Conservation (phyloP, 164 flowering plant species). For the Tetrastigma voinierianum region DNA sequence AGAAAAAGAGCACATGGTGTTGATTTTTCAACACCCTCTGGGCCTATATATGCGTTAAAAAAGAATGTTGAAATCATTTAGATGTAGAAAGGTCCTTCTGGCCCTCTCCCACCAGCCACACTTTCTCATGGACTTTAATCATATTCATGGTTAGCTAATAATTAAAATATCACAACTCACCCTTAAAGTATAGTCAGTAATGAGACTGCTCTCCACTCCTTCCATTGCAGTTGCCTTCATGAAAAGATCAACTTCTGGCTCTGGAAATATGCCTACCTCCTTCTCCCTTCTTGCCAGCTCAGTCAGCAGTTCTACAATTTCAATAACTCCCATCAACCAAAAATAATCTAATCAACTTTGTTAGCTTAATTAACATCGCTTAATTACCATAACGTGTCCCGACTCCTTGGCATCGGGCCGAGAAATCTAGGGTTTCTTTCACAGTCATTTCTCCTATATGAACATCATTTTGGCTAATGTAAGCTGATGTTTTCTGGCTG, state of each 20-base stretch:
- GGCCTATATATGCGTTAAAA: too few relatives aligned
- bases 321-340: background rate
- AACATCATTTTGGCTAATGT: constrained; percentile 93
- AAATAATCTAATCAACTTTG: background rate
- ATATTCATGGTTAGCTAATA: too few relatives aligned
- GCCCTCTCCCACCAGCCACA: background rate
- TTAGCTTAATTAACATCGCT: background rate
- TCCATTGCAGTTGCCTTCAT: constrained; percentile 97
- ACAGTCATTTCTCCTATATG: constrained; percentile 94
- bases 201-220: constrained; percentile 82
- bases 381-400: constrained; percentile 80
- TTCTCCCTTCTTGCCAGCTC: constrained; percentile 91
- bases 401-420: constrained; percentile 93
- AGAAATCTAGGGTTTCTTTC: constrained; percentile 94
- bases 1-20: background rate
- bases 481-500: constrained; percentile 85
- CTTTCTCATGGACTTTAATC: too few relatives aligned
- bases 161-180: constrained; percentile 36
- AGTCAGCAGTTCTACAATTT: constrained; percentile 51
- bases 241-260: constrained; percentile 88
- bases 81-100: too few relatives aligned
- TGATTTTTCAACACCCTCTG: background rate
- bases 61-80: too few relatives aligned
- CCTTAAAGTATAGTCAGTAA: constrained; percentile 88
- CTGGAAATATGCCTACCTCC: constrained; percentile 80